A percentile compares a stretch with the other conserved stretches of the same genome.
phyloP scores from a whole-genome alignment of 257 asterid genomes.

The Solanum rostratum region DNA sequence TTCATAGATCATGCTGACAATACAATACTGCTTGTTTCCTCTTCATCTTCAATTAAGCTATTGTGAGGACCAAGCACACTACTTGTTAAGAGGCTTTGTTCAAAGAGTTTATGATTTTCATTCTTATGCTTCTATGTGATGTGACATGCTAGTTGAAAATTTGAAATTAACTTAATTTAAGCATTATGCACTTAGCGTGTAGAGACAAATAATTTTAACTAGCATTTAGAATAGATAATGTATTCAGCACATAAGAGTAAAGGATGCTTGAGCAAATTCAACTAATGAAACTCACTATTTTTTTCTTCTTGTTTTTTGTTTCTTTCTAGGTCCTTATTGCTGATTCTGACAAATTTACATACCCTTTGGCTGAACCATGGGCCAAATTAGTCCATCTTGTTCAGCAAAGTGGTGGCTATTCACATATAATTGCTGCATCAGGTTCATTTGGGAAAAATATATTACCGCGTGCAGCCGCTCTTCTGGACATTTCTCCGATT shows the following conservation, averaged over 20 bases:
- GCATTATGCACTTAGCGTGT: neutral
- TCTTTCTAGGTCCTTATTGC: slow-evolving; percentile 70
- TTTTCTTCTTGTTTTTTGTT: neutral
- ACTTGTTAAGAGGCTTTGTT: neutral
- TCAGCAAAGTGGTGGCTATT: slow-evolving; percentile 66
- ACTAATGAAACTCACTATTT: neutral
- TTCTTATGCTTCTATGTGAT: neutral
- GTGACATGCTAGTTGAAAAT: neutral
- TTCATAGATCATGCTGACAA: neutral
- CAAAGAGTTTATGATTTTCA: neutral
- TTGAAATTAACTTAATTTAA: neutral
- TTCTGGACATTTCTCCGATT: slow-evolving; percentile 85
- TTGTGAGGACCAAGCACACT: neutral
- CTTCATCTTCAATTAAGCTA: neutral
- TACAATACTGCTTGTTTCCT: neutral
- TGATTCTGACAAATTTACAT: slow-evolving; percentile 62
- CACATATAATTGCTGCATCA: slow-evolving; percentile 74
- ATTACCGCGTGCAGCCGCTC: slow-evolving; percentile 97
- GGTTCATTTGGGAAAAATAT: slow-evolving; percentile 91
- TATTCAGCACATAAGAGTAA: neutral
- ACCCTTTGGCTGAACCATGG: slow-evolving; percentile 92
- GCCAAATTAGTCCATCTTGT: slow-evolving; percentile 66
- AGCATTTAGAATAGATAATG: neutral
- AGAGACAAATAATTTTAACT: neutral
- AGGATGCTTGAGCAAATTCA: neutral